Percentiles rank a stretch among this genome's conserved stretches.
These are phyloP conservation scores for Ustilago nuda DNA, from an alignment of 1,284 basidiomycete genomes.

Conservation along the genomic window DNA sequence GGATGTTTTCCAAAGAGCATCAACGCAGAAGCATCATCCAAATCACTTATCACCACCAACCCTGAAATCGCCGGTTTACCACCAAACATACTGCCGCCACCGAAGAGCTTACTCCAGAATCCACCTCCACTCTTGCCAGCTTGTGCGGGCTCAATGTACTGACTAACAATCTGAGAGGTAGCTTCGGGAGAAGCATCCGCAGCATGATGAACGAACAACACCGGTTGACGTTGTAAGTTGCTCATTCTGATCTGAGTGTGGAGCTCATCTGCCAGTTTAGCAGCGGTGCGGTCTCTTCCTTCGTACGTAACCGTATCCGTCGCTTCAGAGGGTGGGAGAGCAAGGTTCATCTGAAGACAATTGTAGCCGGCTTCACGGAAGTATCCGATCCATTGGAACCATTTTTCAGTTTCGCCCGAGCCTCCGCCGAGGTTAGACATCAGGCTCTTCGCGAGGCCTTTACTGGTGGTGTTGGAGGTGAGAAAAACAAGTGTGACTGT, in stretches of 20 bases:
- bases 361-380: conserved; percentile 52
- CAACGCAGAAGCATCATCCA: conserved; percentile 20
- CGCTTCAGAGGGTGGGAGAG: conserved; percentile 3
- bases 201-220: conserved; percentile 44
- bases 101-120: conserved; percentile 33
- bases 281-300: neutral
- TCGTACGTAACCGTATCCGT: neutral
- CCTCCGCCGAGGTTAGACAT: conserved; percentile 27
- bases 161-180: conserved; percentile 24
- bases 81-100: conserved; percentile 30
- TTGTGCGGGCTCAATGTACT: conserved; percentile 32
- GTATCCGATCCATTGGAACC: conserved; percentile 52
- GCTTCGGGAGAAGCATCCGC: conserved; percentile 1
- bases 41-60: conserved; percentile 39
- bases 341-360: conserved; percentile 50
- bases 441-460: conserved; percentile 31
- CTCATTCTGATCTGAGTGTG: conserved; percentile 41
- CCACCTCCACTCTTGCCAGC: conserved; percentile 10
- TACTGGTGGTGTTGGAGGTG: conserved; percentile 14
- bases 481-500: conserved; percentile 41
- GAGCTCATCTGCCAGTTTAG: conserved; percentile 31
- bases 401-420: conserved; percentile 21
- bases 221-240: conserved; percentile 46
- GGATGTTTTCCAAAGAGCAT: conserved; percentile 36
- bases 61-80: conserved; percentile 34